These are phyloP conservation scores for Pichia terricola DNA, from an alignment of 1,139 yeast genomes.

Conservation along the genomic window DNA sequence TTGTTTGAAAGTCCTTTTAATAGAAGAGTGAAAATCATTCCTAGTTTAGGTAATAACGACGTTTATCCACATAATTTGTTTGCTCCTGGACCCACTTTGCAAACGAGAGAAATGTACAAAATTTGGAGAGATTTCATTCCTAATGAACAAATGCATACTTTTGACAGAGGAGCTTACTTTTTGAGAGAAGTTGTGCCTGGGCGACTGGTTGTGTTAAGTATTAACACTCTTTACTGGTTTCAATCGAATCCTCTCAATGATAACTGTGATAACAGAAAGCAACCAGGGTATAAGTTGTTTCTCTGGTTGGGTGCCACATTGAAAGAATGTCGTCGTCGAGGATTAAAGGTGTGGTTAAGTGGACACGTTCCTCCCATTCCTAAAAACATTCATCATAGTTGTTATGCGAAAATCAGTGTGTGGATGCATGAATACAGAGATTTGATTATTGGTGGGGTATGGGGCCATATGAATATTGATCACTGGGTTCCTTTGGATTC, in stretches of 20 bases:
- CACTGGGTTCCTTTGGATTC: slow-evolving; percentile 76
- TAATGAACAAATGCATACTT: slow-evolving; percentile 63
- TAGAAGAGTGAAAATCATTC: slow-evolving; percentile 41
- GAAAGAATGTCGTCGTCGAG: slow-evolving; percentile 62
- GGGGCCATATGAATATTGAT: slow-evolving; percentile 85
- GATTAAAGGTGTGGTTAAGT: slow-evolving; percentile 75
- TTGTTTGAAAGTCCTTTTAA: slow-evolving; percentile 34
- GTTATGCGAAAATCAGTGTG: slow-evolving; percentile 61
- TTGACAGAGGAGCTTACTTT: slow-evolving; percentile 66
- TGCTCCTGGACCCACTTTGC: slow-evolving; percentile 77
- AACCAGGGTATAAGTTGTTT: slow-evolving; percentile 72
- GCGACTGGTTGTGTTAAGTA: slow-evolving; percentile 65
- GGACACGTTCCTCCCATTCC: slow-evolving; percentile 87
- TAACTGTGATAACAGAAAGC: slow-evolving; percentile 58
- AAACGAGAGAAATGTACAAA: slow-evolving; percentile 63
- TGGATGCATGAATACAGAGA: slow-evolving; percentile 82
- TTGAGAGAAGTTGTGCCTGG: slow-evolving; percentile 71
- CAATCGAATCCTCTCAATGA: slow-evolving; percentile 76
- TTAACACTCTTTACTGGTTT: slow-evolving; percentile 68
- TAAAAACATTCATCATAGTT: slow-evolving; percentile 62
- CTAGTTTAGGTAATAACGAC: slow-evolving; percentile 77
- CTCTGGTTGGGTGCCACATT: slow-evolving; percentile 72
- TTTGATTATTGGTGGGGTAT: slow-evolving; percentile 70
- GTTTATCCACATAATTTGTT: slow-evolving; percentile 83
- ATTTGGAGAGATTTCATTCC: slow-evolving; percentile 75